These are phyloP conservation scores for Platanthera guangdongensis DNA, from an alignment of 106 monocot genomes.

Conservation along the genomic window DNA sequence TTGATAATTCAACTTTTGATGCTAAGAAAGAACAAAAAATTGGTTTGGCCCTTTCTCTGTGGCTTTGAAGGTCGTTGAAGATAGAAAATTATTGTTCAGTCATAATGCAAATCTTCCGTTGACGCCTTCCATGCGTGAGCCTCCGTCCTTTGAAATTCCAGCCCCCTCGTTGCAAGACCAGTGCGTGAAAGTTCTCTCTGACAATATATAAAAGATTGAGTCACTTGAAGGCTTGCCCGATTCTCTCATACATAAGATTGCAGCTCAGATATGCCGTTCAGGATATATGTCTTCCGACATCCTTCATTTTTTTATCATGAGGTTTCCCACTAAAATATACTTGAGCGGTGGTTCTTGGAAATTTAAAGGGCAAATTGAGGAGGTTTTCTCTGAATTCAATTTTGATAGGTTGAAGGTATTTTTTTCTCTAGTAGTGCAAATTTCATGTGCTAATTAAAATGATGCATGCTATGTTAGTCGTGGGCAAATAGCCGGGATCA, in stretches of 20 bases:
- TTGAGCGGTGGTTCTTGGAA: conserved; percentile 67
- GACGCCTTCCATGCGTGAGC: conserved; percentile 19
- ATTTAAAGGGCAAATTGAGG: conserved; percentile 40
- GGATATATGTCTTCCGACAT: conserved; percentile 52
- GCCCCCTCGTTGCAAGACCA: conserved; percentile 27
- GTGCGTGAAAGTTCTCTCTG: conserved; percentile 32
- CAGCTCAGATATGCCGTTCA: conserved; percentile 23
- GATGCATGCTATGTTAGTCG: no score
- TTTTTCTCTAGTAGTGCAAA: background rate
- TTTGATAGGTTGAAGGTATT: conserved; percentile 43
- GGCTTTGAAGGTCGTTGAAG: conserved; percentile 46
- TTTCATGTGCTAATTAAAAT: no score
- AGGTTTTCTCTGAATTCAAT: conserved; percentile 27
- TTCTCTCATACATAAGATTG: conserved; percentile 26
- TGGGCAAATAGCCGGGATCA: no score
- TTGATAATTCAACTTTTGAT: conserved; percentile 10
- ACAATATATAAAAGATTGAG: conserved; percentile 43
- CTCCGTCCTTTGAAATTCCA: background rate
- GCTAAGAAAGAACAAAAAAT: conserved; percentile 16
- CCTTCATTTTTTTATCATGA: conserved; percentile 36
- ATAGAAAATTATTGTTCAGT: conserved; percentile 17
- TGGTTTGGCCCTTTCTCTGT: conserved; percentile 71
- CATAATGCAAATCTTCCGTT: conserved; percentile 23
- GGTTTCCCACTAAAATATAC: conserved; percentile 26
- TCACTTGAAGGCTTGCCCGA: conserved; percentile 51